phyloP scores from a whole-genome alignment of 768 basidiomycete genomes.

The Kwoniella dendrophila region DNA sequence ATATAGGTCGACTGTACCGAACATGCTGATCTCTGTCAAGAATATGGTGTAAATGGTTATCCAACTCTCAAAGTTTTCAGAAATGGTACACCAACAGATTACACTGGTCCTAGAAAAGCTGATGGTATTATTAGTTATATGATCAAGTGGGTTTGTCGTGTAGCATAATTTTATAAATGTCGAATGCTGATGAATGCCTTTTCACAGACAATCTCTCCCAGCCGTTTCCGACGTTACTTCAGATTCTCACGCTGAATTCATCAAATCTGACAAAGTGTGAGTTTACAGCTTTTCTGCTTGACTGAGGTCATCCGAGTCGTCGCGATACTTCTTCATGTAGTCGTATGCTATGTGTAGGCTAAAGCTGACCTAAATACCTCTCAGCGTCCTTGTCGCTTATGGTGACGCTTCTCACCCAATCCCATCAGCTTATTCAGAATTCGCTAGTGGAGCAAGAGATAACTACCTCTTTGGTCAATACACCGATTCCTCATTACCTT shows the following conservation, averaged over 20 bases:
- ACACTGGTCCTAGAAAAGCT: slow-evolving; percentile 84
- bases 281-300: slow-evolving; percentile 18
- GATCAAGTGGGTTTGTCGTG: slow-evolving; percentile 70
- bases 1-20: slow-evolving; percentile 93
- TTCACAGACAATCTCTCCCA: slow-evolving; percentile 81
- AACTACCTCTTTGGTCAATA: slow-evolving; percentile 88
- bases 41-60: slow-evolving; percentile 87
- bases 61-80: slow-evolving; percentile 92
- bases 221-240: slow-evolving; percentile 81
- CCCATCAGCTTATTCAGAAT: slow-evolving; percentile 74
- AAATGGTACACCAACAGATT: slow-evolving; percentile 76
- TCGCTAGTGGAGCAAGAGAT: slow-evolving; percentile 86
- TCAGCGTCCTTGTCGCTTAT: slow-evolving; percentile 77
- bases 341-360: slow-evolving; percentile 1
- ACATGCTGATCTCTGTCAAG: slow-evolving; percentile 84
- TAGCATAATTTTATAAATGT: not conserved
- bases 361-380: not conserved
- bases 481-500: slow-evolving; percentile 64
- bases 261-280: slow-evolving; percentile 76
- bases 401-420: slow-evolving; percentile 70
- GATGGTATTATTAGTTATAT: slow-evolving; percentile 97
- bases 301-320: too few relatives aligned
- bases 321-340: too few relatives aligned
- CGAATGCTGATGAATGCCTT: slow-evolving; percentile 28
- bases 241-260: slow-evolving; percentile 80